These are phyloP conservation scores for Geoglossum cookeanum DNA, from an alignment of 2,329 filamentous ascomycete species.

Conservation along the genomic window DNA sequence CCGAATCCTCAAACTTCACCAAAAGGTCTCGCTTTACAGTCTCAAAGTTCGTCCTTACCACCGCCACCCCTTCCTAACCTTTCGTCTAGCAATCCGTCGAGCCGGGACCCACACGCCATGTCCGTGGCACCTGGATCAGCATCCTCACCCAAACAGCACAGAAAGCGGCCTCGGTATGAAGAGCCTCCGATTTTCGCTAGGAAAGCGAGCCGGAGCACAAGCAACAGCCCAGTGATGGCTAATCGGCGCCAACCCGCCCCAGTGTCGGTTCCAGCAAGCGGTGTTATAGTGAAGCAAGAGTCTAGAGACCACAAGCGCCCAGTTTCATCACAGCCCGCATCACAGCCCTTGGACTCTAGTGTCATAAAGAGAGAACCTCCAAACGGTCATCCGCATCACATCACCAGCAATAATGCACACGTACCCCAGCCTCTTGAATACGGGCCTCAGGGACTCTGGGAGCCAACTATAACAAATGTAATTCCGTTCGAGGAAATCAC, in stretches of 20 bases:
- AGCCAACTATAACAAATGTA: constrained; percentile 45
- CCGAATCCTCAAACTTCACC: constrained; percentile 1
- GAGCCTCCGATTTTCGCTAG: constrained; percentile 34
- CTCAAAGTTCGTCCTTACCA: constrained; percentile 2
- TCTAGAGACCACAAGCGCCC: neutral
- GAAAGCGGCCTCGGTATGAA: constrained; percentile 30
- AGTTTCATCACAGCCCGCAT: neutral
- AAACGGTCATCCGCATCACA: neutral
- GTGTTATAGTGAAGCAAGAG: constrained; percentile 1
- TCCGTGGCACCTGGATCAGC: neutral
- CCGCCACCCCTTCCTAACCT: neutral
- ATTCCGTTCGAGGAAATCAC: constrained; percentile 56
- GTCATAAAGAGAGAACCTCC: neutral
- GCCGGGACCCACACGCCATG: neutral
- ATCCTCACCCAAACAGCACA: constrained; percentile 20
- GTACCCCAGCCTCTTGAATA: neutral
- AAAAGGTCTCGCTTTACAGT: neutral
- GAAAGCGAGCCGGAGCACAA: constrained; percentile 23
- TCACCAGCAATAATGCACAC: neutral
- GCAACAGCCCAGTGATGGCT: constrained; percentile 23
- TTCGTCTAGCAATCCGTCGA: neutral
- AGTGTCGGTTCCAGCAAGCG: constrained; percentile 13
- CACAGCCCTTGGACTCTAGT: neutral
- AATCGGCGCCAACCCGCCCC: constrained; percentile 12
- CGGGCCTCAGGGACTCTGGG: constrained; percentile 16